Percentiles rank a stretch among this genome's conserved stretches.
phyloP scores from a whole-genome alignment of 768 basidiomycete genomes.

The Phlebiopsis gigantea region DNA sequence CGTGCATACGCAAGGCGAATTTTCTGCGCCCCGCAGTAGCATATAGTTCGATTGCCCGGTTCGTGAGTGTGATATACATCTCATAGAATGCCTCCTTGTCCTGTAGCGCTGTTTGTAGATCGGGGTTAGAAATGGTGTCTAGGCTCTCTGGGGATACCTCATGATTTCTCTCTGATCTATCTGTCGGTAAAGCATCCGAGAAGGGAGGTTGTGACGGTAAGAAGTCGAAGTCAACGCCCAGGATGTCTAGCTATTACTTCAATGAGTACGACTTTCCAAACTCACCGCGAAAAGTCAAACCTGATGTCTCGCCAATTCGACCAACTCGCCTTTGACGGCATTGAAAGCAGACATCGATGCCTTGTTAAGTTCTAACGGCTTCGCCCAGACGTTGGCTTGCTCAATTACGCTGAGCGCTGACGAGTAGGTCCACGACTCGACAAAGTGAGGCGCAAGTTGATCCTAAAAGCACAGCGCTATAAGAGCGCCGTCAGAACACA shows the following conservation, averaged over 20 bases:
- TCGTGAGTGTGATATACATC: constrained; percentile 68
- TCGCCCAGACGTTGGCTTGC: constrained; percentile 70
- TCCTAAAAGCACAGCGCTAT: constrained; percentile 28
- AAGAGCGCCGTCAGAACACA: background rate
- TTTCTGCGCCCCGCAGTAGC: constrained; percentile 79
- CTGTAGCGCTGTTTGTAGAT: constrained; percentile 53
- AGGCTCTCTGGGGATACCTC: constrained; percentile 15
- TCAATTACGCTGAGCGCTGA: constrained; percentile 81
- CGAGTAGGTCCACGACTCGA: constrained; percentile 93
- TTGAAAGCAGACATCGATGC: constrained; percentile 46
- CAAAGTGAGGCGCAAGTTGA: constrained; percentile 61
- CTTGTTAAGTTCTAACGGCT: constrained; percentile 42
- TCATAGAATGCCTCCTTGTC: constrained; percentile 66
- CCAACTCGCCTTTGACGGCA: constrained; percentile 82
- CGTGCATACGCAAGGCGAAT: constrained; percentile 81
- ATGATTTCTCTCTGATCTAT: background rate
- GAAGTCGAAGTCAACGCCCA: constrained; percentile 71
- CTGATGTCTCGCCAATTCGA: constrained; percentile 86
- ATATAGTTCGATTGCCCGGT: constrained; percentile 81
- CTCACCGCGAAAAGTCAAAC: constrained; percentile 33
- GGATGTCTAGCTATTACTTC: constrained; percentile 64
- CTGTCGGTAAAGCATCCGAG: constrained; percentile 38
- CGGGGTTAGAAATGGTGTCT: constrained; percentile 49
- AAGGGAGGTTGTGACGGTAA: constrained; percentile 75
- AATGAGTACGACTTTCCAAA: background rate